phyloP scores from a whole-genome alignment of 306 rosid species.

The Trifolium pratense region DNA sequence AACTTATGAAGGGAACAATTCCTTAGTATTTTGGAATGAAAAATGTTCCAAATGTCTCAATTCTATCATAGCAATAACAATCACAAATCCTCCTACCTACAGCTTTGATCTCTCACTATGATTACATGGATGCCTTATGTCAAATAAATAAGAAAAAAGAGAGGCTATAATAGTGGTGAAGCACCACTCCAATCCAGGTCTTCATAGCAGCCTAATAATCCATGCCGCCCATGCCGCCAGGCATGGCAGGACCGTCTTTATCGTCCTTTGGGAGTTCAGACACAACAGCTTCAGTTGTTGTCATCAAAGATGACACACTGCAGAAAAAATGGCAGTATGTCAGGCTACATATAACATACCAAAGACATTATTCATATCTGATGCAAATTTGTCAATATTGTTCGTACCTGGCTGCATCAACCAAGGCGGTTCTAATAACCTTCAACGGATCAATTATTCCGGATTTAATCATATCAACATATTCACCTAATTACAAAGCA shows the following conservation, averaged over 20 bases:
- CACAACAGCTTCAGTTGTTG: conserved; percentile 91
- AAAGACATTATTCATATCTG: not conserved
- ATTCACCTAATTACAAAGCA: conserved; percentile 66
- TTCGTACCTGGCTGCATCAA: conserved; percentile 94
- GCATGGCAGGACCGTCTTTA: conserved; percentile 65
- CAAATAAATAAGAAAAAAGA: conserved; percentile 19
- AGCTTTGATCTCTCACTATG: conserved; percentile 48
- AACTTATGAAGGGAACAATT: not conserved
- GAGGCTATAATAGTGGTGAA: conserved; percentile 21
- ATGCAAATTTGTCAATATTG: not conserved
- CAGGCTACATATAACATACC: not conserved
- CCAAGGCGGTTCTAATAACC: conserved; percentile 93
- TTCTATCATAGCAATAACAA: conserved; percentile 22
- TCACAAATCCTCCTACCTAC: conserved; percentile 49
- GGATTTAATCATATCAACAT: conserved; percentile 89
- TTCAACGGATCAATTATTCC: conserved; percentile 96
- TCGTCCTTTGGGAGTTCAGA: conserved; percentile 83
- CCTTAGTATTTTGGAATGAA: conserved; percentile 24
- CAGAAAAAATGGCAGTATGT: conserved; percentile 34
- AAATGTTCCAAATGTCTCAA: conserved; percentile 31
- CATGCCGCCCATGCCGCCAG: conserved; percentile 60
- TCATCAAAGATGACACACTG: conserved; percentile 95
- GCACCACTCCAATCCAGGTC: conserved; percentile 24
- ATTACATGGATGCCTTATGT: conserved; percentile 59
- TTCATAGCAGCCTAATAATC: conserved; percentile 41